Evolutionary conservation across 164 flowering plant genomes (phyloP).

Genomic region (Macadamia tetraphylla): DNA sequence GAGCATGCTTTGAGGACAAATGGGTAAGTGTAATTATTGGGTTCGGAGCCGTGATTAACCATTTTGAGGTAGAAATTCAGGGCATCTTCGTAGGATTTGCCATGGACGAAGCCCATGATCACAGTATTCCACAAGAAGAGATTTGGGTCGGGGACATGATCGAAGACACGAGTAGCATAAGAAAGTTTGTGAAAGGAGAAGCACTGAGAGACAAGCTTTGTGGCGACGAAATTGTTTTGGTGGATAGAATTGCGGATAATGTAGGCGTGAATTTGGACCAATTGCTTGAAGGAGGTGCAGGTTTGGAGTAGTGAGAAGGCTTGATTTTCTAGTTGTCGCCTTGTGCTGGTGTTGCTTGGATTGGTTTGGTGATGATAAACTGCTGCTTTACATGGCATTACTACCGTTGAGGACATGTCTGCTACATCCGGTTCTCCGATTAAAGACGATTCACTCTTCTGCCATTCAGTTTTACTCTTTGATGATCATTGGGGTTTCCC

Average conservation of each 20-base stretch:
- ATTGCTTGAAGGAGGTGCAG: constrained; percentile 12
- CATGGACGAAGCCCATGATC: constrained; percentile 14
- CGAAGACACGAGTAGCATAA: constrained; percentile 13
- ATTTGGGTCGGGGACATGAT: constrained; percentile 12
- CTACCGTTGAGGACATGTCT: background rate
- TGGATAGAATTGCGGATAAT: constrained; percentile 12
- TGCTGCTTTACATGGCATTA: background rate
- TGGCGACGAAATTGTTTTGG: constrained; percentile 16
- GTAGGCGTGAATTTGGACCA: constrained; percentile 18
- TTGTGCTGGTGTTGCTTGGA: background rate
- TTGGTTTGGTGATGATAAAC: constrained; percentile 2
- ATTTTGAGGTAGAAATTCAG: background rate
- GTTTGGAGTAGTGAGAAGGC: constrained; percentile 17
- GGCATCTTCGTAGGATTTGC: constrained; percentile 4
- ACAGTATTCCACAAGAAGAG: constrained; percentile 11
- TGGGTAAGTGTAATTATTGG: constrained; percentile 16
- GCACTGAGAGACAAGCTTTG: constrained; percentile 13
- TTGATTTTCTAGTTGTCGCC: constrained; percentile 11
- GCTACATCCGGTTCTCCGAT: background rate
- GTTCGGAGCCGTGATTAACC: constrained; percentile 5
- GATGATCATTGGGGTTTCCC: too few relatives aligned
- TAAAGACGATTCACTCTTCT: too few relatives aligned
- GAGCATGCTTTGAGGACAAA: constrained; percentile 17
- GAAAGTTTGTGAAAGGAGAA: constrained; percentile 6
- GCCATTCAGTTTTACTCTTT: too few relatives aligned